Evolutionary conservation across 352 stramenopile genomes (phyloP), one percentile per base, ranked within the genome.

Genomic region (Phytophthora sojae): DNA sequence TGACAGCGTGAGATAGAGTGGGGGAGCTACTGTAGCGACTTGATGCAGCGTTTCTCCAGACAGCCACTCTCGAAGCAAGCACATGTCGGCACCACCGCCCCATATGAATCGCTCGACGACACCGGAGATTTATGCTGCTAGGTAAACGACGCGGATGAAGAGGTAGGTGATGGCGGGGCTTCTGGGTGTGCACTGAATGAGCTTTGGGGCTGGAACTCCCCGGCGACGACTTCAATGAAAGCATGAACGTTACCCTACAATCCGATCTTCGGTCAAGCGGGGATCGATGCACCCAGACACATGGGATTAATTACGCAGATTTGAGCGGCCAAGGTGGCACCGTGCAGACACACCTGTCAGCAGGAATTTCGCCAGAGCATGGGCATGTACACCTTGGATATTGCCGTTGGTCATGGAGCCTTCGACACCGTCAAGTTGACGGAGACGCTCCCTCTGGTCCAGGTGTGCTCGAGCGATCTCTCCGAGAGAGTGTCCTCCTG

Each of bases 271-370:
- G 8, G n/a, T 39, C 8, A 5, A 59, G 35, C 59, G 39, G 29
- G 53, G 58, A 73, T 73, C 52, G 59, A 69, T 69, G 51, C 59
- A 73, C 59, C 66, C 66, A 73, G 66, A 64, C 66, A 73, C 65
- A 63, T 73, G 65, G 59, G 65, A 73, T 64, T 62, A 68, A 63
- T 73, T 73, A 51, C 15, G 19, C 66, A 17, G 65, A 69, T 73
- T 73, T 68, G 66, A 69, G 54, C 58, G 58, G 64, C 61, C 12
- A 51, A 72, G 58, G 64, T 72, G 64, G 58, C 47, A 71, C 29
- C 47, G 7, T 69, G 29, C 26, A 50, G 32, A 21, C 30, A 23
- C 45, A 59, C 44, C 45, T 65, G 55, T 39, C 44, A 53, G 21
- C 23, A 50, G 25, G 26, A 42, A 45, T 17, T 9, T 42, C 39